Base-by-base conservation (phyloP, 139 green algal species). In the Picochlorum costavermella region DNA sequence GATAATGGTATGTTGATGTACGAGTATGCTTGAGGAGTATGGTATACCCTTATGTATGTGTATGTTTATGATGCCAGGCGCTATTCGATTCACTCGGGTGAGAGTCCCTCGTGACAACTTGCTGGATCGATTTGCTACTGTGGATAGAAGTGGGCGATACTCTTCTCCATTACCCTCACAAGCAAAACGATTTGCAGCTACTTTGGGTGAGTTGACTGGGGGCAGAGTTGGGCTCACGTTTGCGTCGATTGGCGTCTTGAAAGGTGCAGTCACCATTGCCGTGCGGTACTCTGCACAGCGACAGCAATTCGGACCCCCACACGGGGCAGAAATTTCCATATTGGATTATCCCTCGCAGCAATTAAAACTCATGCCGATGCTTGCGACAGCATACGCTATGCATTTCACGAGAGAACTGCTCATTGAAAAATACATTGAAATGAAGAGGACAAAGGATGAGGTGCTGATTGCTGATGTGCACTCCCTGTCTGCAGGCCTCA, bases 261-360 rank as follows among this genome's bases (percentile, higher is more conserved):
- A 66, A 83, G 78, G 79, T 10, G 78, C 84, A 1, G 28, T 89
- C 29, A 89, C 83, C 11, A 86, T 94, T 31, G 86, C 86, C 8
- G 58, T 94, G 1, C 72, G 86, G 46, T 94, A 94, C 72, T 71
- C 63, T 6, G 75, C 79, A 25, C 73, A 83, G 50, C 75, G 85
- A 43, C 85, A 90, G 71, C 84, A 94, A 76, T 94, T 94, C 81
- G 86, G 87, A 12, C 87, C 86, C 2, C 78, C 85, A 5, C 82
- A 83, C 36, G 69, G 46, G 4, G 58, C 76, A 2, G 86, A 93
- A 82, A 68, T 90, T 4, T 69, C 79, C 13, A 76, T 93, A 59
- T 76, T 94, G 60, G 87, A 94, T 79, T 94, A 94, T 73, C 79
- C 79, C 65, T 81, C 67, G 61, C 84, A 86, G 50, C 87, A 92